Conservation (phyloP, 495 filamentous ascomycete species). For the Cercophora scortea region DNA sequence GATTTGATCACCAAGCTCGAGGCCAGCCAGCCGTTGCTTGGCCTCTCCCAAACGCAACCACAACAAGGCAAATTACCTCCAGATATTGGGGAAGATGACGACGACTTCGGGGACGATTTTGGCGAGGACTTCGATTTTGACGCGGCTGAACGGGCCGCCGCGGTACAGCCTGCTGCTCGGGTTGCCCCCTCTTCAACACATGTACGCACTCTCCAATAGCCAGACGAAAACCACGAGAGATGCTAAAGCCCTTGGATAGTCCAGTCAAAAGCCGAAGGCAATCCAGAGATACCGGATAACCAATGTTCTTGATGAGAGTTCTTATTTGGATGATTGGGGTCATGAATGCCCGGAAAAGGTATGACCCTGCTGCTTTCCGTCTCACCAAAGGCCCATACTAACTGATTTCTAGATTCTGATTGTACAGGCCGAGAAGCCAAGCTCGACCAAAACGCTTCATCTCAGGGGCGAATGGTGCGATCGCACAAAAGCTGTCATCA, state of each 20-base stretch:
- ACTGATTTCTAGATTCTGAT: constrained; percentile 52
- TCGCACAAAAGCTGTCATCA: constrained; percentile 56
- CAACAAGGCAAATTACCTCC: not conserved
- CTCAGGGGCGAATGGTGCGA: constrained; percentile 81
- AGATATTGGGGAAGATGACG: constrained; percentile 16
- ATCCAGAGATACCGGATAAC: constrained; percentile 80
- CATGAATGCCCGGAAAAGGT: constrained; percentile 64
- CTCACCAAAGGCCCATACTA: not conserved
- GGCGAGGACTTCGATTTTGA: constrained; percentile 65
- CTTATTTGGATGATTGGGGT: constrained; percentile 56
- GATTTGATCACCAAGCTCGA: constrained; percentile 48
- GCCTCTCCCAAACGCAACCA: not conserved
- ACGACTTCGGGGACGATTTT: constrained; percentile 52
- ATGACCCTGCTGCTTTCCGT: constrained; percentile 5
- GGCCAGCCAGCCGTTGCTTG: not conserved
- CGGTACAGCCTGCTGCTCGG: constrained; percentile 28
- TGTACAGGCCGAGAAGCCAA: constrained; percentile 66
- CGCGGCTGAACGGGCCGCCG: constrained; percentile 51
- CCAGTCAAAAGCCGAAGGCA: constrained; percentile 50
- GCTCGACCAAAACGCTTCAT: constrained; percentile 56
- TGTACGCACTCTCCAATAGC: constrained; percentile 43
- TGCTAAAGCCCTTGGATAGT: constrained; percentile 42
- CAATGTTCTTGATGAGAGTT: constrained; percentile 51
- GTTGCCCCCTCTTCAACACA: constrained; percentile 14
- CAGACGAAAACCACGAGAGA: constrained; percentile 8